phyloP scores from a whole-genome alignment of 140 eudicot genomes.

The Flaveria floridana region DNA sequence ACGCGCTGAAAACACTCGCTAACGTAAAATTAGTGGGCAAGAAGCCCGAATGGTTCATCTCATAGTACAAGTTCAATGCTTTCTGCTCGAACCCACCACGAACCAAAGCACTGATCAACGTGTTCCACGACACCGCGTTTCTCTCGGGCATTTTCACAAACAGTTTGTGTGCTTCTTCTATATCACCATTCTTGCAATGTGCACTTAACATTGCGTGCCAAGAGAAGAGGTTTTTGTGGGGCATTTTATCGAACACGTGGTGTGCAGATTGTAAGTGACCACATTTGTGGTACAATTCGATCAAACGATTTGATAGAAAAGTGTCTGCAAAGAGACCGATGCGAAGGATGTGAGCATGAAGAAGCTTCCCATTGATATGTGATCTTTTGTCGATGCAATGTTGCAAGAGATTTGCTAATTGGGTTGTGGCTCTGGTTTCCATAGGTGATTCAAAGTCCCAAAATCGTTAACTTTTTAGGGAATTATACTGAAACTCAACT shows the following conservation, averaged over 20 bases:
- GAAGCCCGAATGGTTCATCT: constrained; percentile 55
- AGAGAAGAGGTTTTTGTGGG: constrained; percentile 52
- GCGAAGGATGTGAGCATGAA: constrained; percentile 68
- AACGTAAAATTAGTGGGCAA: constrained; percentile 67
- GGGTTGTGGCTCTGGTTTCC: constrained; percentile 37
- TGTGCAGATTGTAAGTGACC: constrained; percentile 42
- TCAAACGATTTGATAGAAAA: constrained; percentile 66
- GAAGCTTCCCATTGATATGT: constrained; percentile 43
- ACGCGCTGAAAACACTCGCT: constrained; percentile 79
- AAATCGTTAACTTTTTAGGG: background rate
- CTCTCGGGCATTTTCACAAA: constrained; percentile 74
- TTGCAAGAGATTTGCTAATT: constrained; percentile 54
- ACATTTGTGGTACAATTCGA: constrained; percentile 67
- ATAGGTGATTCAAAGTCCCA: constrained; percentile 18
- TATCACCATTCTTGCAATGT: constrained; percentile 43
- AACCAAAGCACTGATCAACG: constrained; percentile 64
- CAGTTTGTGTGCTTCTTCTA: constrained; percentile 47
- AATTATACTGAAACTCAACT: too few relatives aligned
- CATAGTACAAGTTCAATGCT: constrained; percentile 52
- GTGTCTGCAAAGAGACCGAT: constrained; percentile 42
- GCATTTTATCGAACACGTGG: constrained; percentile 68
- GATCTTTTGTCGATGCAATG: constrained; percentile 57
- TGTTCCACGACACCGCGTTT: constrained; percentile 72
- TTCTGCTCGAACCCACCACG: constrained; percentile 36
- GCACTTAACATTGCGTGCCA: constrained; percentile 61